phyloP scores from a whole-genome alignment of 345 rosid genomes.

The Eucalyptus polybractea region DNA sequence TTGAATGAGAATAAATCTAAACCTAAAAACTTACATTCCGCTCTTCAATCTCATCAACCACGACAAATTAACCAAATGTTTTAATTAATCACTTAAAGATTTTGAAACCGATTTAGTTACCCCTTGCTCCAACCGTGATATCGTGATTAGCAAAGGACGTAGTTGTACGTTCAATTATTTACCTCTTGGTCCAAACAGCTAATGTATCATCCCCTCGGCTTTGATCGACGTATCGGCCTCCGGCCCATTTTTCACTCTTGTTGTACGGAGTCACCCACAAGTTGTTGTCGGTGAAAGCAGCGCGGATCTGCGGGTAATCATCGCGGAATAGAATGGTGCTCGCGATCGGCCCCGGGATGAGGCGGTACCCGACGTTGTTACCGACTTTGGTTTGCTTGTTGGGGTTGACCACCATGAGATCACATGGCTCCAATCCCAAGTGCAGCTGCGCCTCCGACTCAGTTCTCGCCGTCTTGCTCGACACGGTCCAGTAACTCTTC shows the following conservation, averaged over 20 bases:
- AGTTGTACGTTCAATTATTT: neutral
- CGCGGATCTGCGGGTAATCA: conserved; percentile 57
- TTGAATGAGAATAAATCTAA: too few relatives aligned
- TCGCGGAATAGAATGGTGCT: conserved; percentile 33
- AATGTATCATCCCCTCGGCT: conserved; percentile 64
- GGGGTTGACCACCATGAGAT: conserved; percentile 43
- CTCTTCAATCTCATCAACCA: too few relatives aligned
- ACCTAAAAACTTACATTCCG: too few relatives aligned
- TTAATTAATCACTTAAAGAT: neutral
- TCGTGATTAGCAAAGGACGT: neutral
- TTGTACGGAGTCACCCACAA: conserved; percentile 61
- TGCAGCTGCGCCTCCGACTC: conserved; percentile 47
- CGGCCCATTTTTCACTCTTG: conserved; percentile 52
- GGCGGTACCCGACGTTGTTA: conserved; percentile 56
- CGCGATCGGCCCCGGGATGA: conserved; percentile 34
- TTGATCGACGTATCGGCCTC: conserved; percentile 39
- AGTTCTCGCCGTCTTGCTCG: conserved; percentile 39
- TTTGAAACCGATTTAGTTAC: neutral
- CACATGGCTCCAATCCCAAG: conserved; percentile 38
- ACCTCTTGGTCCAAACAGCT: conserved; percentile 62
- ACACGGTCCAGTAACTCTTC: conserved; percentile 62
- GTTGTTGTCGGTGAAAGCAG: conserved; percentile 42
- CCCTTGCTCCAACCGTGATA: neutral
- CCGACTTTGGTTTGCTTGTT: conserved; percentile 44
- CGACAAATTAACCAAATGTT: neutral